A percentile compares a stretch with the other conserved stretches of the same genome.
These are phyloP conservation scores for Parasitella parasitica DNA, from an alignment of 371 early-diverging fungal genomes.

Conservation along the genomic window DNA sequence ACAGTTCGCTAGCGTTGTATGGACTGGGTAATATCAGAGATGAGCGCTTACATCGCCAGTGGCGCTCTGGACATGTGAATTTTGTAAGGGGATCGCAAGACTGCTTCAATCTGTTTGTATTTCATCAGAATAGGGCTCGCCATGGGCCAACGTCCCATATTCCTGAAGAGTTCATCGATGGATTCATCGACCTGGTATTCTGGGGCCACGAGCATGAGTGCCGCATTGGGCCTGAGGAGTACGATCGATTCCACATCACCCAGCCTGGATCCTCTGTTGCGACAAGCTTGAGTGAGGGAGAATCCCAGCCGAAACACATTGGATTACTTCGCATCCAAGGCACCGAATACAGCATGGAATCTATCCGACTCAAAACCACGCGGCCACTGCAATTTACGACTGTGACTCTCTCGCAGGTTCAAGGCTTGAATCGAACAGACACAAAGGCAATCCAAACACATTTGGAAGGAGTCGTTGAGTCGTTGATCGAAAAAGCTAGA, in stretches of 20 bases:
- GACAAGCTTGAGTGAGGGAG: slow-evolving; percentile 92
- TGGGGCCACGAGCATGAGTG: slow-evolving; percentile 99
- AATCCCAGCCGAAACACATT: slow-evolving; percentile 84
- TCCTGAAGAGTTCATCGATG: slow-evolving; percentile 85
- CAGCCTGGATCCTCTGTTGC: slow-evolving; percentile 99
- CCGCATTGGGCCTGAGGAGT: slow-evolving; percentile 72
- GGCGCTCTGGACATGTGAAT: slow-evolving; percentile 74
- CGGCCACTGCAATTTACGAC: slow-evolving; percentile 88
- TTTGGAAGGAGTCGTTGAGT: slow-evolving; percentile 59
- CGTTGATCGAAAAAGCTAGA: slow-evolving; percentile 67
- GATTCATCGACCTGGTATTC: slow-evolving; percentile 87
- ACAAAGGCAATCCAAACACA: slow-evolving; percentile 44
- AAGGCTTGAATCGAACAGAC: slow-evolving; percentile 37
- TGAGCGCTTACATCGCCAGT: slow-evolving; percentile 87
- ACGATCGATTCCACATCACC: slow-evolving; percentile 73
- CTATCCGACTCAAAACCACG: slow-evolving; percentile 76
- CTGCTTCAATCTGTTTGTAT: slow-evolving; percentile 65
- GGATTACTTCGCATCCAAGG: slow-evolving; percentile 72
- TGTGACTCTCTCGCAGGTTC: slow-evolving; percentile 58
- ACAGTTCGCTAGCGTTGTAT: slow-evolving; percentile 82
- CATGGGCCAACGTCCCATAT: slow-evolving; percentile 88
- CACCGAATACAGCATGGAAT: slow-evolving; percentile 67
- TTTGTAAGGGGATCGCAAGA: slow-evolving; percentile 61
- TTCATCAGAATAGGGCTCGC: slow-evolving; percentile 90
- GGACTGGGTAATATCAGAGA: slow-evolving; percentile 97